Percentiles rank a stretch among this genome's conserved stretches.
phyloP scores from a whole-genome alignment of 2,329 filamentous ascomycete genomes.

The Dothideomycetes sp. region DNA sequence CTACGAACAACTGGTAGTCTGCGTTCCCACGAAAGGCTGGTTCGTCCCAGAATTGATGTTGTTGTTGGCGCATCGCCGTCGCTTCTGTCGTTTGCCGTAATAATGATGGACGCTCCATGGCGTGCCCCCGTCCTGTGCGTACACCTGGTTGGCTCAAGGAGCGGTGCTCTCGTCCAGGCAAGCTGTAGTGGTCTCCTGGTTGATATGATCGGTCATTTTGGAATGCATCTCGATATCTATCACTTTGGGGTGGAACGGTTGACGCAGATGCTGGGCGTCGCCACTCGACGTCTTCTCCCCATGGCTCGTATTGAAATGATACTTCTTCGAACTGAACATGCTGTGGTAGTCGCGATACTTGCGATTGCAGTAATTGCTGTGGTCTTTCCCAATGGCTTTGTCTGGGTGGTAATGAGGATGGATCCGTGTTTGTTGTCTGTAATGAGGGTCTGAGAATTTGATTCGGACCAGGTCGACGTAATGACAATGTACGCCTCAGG shows the following conservation, averaged over 20 bases:
- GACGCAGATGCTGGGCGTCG: not conserved
- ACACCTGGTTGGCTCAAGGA: not conserved
- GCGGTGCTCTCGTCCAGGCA: not conserved
- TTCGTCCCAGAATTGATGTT: not conserved
- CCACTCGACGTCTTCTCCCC: not conserved
- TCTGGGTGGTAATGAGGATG: not conserved
- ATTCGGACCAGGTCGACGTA: not conserved
- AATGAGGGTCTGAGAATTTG: not conserved
- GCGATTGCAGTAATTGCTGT: not conserved
- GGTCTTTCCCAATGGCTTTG: not conserved
- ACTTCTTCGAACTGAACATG: not conserved
- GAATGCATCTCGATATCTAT: not conserved
- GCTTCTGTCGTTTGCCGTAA: not conserved
- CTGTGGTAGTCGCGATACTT: not conserved
- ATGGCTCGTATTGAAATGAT: not conserved
- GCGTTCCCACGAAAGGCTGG: not conserved
- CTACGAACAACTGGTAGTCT: conserved; percentile 15
- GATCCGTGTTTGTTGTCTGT: not conserved
- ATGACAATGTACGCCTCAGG: not conserved
- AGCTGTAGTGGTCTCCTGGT: not conserved
- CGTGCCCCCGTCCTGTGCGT: too few species aligned
- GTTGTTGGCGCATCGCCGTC: not conserved
- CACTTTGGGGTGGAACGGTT: not conserved
- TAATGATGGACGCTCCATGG: not conserved
- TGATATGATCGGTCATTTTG: not conserved